These are phyloP conservation scores for Hermanozyma aechmeae DNA, from an alignment of 805 yeast genomes.

Conservation along the genomic window DNA sequence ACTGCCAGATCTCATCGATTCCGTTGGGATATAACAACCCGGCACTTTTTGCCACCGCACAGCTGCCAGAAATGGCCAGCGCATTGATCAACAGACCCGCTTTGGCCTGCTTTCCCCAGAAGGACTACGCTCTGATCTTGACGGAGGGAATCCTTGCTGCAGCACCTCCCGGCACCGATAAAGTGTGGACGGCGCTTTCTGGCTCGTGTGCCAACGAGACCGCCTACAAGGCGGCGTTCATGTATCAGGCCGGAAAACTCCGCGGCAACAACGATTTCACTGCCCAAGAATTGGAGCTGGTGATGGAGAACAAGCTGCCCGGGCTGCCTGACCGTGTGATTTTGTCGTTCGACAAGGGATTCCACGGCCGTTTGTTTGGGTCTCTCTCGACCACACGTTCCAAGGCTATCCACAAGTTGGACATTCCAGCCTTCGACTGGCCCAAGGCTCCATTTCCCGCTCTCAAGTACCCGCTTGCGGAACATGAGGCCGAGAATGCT, in stretches of 20 bases:
- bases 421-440: conserved; percentile 53
- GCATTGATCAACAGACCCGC: conserved; percentile 36
- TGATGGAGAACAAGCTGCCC: conserved; percentile 42
- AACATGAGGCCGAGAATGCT: conserved; percentile 29
- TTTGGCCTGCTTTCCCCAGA: conserved; percentile 51
- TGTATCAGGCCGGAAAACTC: conserved; percentile 48
- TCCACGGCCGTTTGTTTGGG: conserved; percentile 51
- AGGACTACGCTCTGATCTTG: conserved; percentile 42
- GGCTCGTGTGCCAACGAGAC: conserved; percentile 67
- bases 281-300: conserved; percentile 35
- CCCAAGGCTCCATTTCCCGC: conserved; percentile 42
- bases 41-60: conserved; percentile 25
- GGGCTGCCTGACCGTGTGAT: conserved; percentile 47
- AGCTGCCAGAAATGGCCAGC: conserved; percentile 30
- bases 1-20: conserved; percentile 34
- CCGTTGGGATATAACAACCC: conserved; percentile 38
- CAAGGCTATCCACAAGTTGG: conserved; percentile 48
- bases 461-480: conserved; percentile 32
- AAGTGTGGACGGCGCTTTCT: conserved; percentile 57
- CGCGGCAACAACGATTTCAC: conserved; percentile 41
- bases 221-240: conserved; percentile 64
- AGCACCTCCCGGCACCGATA: conserved; percentile 53
- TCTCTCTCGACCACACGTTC: conserved; percentile 48
- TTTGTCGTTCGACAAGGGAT: conserved; percentile 43
- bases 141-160: conserved; percentile 45